These are phyloP conservation scores for Agrocybe praecox DNA, from an alignment of 768 basidiomycete species.

Conservation along the genomic window DNA sequence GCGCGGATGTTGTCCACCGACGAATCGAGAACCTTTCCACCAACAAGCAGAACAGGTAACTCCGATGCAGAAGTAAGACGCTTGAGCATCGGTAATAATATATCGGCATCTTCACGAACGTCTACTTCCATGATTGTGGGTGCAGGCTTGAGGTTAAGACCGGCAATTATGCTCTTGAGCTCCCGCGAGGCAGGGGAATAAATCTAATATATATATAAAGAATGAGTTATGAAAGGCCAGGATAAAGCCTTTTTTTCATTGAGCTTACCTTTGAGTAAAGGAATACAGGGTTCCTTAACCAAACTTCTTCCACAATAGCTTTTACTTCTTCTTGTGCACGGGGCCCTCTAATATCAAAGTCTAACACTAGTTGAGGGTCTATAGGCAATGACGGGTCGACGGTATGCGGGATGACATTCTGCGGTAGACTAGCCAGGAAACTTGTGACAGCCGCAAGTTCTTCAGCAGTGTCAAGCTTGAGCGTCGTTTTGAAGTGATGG, in stretches of 20 bases:
- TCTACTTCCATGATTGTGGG: conserved; percentile 76
- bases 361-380: conserved; percentile 81
- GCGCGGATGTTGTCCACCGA: conserved; percentile 52
- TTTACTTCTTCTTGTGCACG: conserved; percentile 63
- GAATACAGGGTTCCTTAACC: conserved; percentile 75
- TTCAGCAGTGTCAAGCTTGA: conserved; percentile 52
- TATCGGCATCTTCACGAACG: conserved; percentile 66
- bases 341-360: conserved; percentile 75
- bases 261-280: conserved; percentile 66
- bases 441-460: conserved; percentile 77
- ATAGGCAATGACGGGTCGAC: conserved; percentile 68
- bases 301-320: conserved; percentile 63
- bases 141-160: conserved; percentile 58
- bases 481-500: conserved; percentile 28
- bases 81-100: conserved; percentile 60
- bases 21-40: conserved; percentile 57
- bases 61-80: conserved; percentile 58
- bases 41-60: conserved; percentile 70
- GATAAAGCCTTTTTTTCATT: conserved; percentile 10
- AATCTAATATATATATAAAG: conserved; percentile 37
- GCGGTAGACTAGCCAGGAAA: conserved; percentile 72
- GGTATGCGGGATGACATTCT: conserved; percentile 70
- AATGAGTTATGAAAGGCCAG: neutral
- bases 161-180: conserved; percentile 57
- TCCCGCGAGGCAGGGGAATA: conserved; percentile 71